Conservation (phyloP, 305 asterid species). For the Fraxinus sp. region DNA sequence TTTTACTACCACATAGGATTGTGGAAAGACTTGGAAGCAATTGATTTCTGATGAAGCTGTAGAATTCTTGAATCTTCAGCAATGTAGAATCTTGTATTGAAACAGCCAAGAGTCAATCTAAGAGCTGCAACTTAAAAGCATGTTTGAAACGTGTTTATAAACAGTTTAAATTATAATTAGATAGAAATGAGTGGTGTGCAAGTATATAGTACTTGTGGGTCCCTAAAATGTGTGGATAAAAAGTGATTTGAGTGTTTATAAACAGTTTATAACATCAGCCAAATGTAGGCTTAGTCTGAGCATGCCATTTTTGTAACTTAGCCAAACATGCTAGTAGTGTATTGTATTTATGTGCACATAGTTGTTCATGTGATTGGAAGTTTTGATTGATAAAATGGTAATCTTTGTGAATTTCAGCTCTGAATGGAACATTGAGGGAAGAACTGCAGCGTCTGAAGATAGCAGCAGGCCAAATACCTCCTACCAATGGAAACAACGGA, state of each 20-base stretch:
- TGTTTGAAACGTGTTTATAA: background rate
- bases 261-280: background rate
- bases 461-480: constrained; percentile 55
- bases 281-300: background rate
- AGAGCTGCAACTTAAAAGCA: background rate
- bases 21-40: background rate
- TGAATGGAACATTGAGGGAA: constrained; percentile 71
- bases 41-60: background rate
- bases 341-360: background rate
- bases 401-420: constrained; percentile 40
- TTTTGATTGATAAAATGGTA: background rate
- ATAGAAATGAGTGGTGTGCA: background rate
- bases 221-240: background rate
- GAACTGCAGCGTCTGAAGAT: constrained; percentile 84
- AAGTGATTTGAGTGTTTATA: background rate
- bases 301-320: background rate
- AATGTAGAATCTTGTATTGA: background rate
- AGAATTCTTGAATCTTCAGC: background rate
- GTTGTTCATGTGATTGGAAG: background rate
- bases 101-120: background rate
- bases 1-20: too few relatives aligned
- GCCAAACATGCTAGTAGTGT: background rate
- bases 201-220: background rate
- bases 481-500: constrained; percentile 48
- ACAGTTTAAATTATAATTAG: too few relatives aligned